A percentile compares a stretch with the other conserved stretches of the same genome.
Evolutionary conservation across 2,329 filamentous ascomycete species (phyloP).

Genomic region (Pseudocercospora crystallina): DNA sequence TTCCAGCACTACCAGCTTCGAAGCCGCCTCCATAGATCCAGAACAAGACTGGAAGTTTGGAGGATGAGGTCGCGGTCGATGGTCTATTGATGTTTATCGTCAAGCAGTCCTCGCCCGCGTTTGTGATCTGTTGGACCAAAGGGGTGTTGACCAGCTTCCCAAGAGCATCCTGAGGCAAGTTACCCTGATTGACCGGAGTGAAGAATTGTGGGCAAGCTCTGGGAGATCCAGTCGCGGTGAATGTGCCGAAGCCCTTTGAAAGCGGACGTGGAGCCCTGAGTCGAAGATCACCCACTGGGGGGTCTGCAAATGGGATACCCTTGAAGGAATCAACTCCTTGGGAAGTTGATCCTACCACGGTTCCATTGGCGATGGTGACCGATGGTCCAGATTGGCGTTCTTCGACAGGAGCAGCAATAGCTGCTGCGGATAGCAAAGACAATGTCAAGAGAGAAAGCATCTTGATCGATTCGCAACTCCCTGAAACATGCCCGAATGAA

Average conservation of each 20-base stretch:
- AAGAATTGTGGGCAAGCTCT: constrained; percentile 70
- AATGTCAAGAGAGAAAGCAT: constrained; percentile 3
- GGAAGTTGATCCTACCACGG: constrained; percentile 51
- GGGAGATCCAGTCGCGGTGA: constrained; percentile 59
- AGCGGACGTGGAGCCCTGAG: constrained; percentile 67
- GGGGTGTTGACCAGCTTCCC: constrained; percentile 41
- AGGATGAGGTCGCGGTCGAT: constrained; percentile 35
- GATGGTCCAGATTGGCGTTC: constrained; percentile 19
- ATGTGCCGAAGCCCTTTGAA: constrained; percentile 57
- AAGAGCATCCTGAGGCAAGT: constrained; percentile 39
- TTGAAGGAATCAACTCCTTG: constrained; percentile 65
- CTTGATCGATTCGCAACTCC: neutral
- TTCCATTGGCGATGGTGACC: constrained; percentile 54
- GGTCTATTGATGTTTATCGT: constrained; percentile 40
- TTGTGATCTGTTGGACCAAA: constrained; percentile 38
- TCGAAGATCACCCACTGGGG: constrained; percentile 65
- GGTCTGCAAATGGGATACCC: constrained; percentile 73
- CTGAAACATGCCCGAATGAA: too few relatives aligned
- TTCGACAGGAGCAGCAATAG: constrained; percentile 16
- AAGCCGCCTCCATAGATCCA: constrained; percentile 52
- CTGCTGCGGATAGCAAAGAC: constrained; percentile 12
- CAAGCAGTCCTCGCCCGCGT: constrained; percentile 46
- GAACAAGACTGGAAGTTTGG: constrained; percentile 49
- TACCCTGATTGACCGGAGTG: constrained; percentile 36
- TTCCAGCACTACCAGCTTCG: constrained; percentile 39